Conservation (phyloP, 331 rosid genomes). For the Pyracantha coccinea region DNA sequence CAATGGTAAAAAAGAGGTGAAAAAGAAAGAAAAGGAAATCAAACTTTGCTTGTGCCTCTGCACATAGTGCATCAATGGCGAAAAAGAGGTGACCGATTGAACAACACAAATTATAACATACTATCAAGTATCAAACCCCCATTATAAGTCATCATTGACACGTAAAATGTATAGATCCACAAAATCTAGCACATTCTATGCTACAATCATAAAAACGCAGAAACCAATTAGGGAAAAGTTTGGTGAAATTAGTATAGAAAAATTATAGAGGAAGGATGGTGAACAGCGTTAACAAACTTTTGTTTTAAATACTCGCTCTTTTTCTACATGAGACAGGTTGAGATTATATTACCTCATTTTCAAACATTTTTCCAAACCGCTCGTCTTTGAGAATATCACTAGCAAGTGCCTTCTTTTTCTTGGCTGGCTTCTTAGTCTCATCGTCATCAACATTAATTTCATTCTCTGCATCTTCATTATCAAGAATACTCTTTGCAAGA, state of each 20-base stretch:
- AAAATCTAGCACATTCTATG: background rate
- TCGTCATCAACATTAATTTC: slow-evolving; percentile 36
- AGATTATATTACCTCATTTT: slow-evolving; percentile 43
- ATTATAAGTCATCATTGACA: background rate
- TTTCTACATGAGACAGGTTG: background rate
- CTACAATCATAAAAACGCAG: background rate
- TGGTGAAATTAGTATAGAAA: background rate
- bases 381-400: slow-evolving; percentile 61
- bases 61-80: background rate
- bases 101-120: background rate
- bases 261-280: background rate
- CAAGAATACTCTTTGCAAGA: slow-evolving; percentile 60
- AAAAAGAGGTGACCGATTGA: background rate
- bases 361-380: slow-evolving; percentile 57
- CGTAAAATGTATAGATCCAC: background rate
- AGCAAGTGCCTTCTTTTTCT: slow-evolving; percentile 49
- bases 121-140: background rate
- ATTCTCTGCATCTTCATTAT: slow-evolving; percentile 46
- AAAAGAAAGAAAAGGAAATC: too few relatives aligned
- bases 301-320: background rate
- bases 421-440: slow-evolving; percentile 49
- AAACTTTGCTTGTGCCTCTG: too few relatives aligned
- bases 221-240: background rate
- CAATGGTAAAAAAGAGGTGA: too few relatives aligned
- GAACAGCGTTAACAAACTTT: background rate